Base-by-base conservation (phyloP, 2,329 filamentous ascomycete genomes). In the Pseudohalonectria lignicola region DNA sequence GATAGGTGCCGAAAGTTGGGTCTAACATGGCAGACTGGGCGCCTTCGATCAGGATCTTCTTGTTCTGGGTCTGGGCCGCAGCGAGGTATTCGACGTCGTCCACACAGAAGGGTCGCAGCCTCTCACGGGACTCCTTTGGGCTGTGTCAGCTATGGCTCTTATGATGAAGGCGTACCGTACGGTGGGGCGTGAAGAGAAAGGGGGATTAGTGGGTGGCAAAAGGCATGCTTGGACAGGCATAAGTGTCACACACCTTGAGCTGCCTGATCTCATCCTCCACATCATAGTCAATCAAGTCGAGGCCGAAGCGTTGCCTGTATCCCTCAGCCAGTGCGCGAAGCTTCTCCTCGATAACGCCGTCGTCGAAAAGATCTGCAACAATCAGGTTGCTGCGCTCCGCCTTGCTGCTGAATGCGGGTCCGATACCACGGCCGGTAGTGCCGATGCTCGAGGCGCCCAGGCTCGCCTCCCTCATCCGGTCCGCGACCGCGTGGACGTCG, bases 291-390 rank as follows among this genome's bases (percentile, higher is more conserved):
- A 56, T 46, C 40, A 55, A 46, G 3, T 82, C 73, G 16, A 81
- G 73, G 7, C 82, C 81, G 49, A 76, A 86, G 37, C 79, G 66
- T 61, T 80, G 78, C 62, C 76, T 69, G 60, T 72, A 82, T n/a
- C 73, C 76, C 5, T 58, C 48, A 8, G 71, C 79, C 34, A 87
- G 60, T 18, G 64, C 60, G 30, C 78, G 67, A 31, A 87, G 60
- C 56, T 82, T 82, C 30, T 58, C 52, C 59, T 85, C 81, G 47
- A 87, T 86, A 7, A 68, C 53, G 30, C 71, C 63, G 53, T 75
- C 68, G 53, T 82, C 64, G 53, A 86, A 85, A 44, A 86, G 65
- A 40, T 86, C 80, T 42, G 66, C 65, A 38, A 84, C 63, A 47
- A 70, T 70, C 42, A 88, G 67, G 34, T 82, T 82, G 47, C 66